Conservation (phyloP, 306 rosid genomes). For the Cucurbita ficifolia region DNA sequence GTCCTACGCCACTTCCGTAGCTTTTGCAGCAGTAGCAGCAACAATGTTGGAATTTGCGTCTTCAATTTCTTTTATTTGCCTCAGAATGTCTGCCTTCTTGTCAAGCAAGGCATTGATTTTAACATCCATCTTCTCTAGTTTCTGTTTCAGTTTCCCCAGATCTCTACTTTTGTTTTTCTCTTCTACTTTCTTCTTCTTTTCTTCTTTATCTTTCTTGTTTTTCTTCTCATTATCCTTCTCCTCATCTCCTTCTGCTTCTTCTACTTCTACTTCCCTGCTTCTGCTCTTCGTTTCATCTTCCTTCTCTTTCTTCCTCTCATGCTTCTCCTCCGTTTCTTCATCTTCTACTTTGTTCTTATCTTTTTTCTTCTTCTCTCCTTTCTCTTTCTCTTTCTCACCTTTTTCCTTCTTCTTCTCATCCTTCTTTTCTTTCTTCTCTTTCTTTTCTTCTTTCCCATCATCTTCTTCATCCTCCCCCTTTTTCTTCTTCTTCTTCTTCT, state of each 20-base stretch:
- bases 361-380: constrained; percentile 3
- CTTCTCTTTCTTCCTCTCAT: neutral
- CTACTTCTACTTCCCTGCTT: constrained; percentile 3
- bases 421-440: neutral
- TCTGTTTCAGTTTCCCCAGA: constrained; percentile 33
- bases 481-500: neutral
- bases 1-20: neutral
- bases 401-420: neutral
- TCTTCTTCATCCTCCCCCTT: neutral
- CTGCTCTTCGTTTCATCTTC: neutral
- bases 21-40: neutral
- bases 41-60: neutral
- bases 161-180: constrained; percentile 31
- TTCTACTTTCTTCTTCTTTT: constrained; percentile 31
- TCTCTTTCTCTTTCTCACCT: neutral
- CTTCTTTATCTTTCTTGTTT: constrained; percentile 29
- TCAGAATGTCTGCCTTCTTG: constrained; percentile 28
- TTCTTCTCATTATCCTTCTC: constrained; percentile 15
- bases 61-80: constrained; percentile 50
- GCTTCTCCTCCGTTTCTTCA: neutral
- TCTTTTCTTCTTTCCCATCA: neutral
- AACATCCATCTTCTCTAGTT: constrained; percentile 37
- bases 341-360: neutral
- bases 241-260: neutral
- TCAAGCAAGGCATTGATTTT: constrained; percentile 39